These are phyloP conservation scores for Amniculicola lignicola DNA, from an alignment of 495 filamentous ascomycete genomes.

Conservation along the genomic window DNA sequence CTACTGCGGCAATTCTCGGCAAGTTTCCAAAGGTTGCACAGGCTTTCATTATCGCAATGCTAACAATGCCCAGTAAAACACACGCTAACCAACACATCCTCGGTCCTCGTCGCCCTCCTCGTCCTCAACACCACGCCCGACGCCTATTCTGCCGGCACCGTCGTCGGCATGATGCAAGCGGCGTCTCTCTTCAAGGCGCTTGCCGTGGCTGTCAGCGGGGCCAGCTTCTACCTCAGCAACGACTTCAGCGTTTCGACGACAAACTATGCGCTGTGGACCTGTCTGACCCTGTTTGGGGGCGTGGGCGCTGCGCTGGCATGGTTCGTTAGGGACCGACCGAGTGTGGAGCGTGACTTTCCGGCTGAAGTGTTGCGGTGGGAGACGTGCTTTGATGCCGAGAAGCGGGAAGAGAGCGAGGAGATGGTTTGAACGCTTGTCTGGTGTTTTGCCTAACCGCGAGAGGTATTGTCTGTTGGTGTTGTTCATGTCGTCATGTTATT, in stretches of 20 bases:
- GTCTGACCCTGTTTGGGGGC: conserved; percentile 39
- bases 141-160: conserved; percentile 45
- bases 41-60: too few relatives aligned
- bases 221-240: conserved; percentile 44
- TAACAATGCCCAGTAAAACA: too few relatives aligned
- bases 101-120: conserved; percentile 45
- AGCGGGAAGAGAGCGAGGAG: neutral
- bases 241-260: conserved; percentile 42
- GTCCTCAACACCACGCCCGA: conserved; percentile 49
- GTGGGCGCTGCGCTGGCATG: conserved; percentile 44
- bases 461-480: too few relatives aligned
- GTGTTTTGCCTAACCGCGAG: too few relatives aligned
- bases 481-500: too few relatives aligned
- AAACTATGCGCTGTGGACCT: conserved; percentile 44
- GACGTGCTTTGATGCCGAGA: conserved; percentile 45
- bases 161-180: conserved; percentile 48
- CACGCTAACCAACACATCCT: conserved; percentile 40
- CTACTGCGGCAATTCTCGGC: conserved; percentile 41
- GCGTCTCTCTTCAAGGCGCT: conserved; percentile 45
- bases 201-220: conserved; percentile 46
- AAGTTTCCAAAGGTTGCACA: too few relatives aligned
- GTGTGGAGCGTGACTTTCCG: conserved; percentile 43
- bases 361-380: conserved; percentile 46
- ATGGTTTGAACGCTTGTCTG: neutral
- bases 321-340: conserved; percentile 45